A percentile compares a stretch with the other conserved stretches of the same genome.
phyloP scores from a whole-genome alignment of 2,329 filamentous ascomycete species.

The Hirsutella thompsonii region DNA sequence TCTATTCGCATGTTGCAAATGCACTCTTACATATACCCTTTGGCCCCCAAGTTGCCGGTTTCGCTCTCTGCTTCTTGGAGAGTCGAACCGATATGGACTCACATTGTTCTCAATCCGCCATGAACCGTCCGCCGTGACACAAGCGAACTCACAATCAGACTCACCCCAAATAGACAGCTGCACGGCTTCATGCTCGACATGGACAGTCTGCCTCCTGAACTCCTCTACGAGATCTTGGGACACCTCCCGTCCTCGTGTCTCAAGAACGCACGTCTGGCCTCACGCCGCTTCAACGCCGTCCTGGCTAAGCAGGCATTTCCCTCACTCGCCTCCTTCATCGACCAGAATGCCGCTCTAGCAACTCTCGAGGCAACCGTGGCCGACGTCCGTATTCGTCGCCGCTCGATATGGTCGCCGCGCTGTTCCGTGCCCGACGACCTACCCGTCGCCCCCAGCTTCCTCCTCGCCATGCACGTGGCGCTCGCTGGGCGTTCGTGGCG shows the following conservation, averaged over 20 bases:
- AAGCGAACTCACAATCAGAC: too few relatives aligned
- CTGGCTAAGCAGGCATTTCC: constrained; percentile 15
- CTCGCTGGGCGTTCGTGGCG: constrained; percentile 13
- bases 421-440: constrained; percentile 17
- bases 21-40: too few relatives aligned
- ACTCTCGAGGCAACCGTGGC: constrained; percentile 11
- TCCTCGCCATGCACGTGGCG: constrained; percentile 17
- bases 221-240: constrained; percentile 15
- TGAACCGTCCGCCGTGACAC: too few relatives aligned
- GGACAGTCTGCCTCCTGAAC: constrained; percentile 17
- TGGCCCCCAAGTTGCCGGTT: too few relatives aligned
- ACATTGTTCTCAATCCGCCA: too few relatives aligned
- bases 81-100: too few relatives aligned
- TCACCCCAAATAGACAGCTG: too few relatives aligned
- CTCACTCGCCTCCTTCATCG: constrained; percentile 16
- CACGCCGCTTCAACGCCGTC: constrained; percentile 17
- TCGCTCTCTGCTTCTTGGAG: too few relatives aligned
- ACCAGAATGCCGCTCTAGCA: constrained; percentile 11
- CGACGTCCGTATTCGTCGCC: constrained; percentile 11
- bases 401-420: constrained; percentile 21
- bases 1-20: too few relatives aligned
- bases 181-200: too few relatives aligned
- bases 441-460: constrained; percentile 17
- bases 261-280: constrained; percentile 17
- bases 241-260: constrained; percentile 10